These are phyloP conservation scores for Zygoascus meyerae DNA, from an alignment of 1,139 yeast genomes.

Conservation along the genomic window DNA sequence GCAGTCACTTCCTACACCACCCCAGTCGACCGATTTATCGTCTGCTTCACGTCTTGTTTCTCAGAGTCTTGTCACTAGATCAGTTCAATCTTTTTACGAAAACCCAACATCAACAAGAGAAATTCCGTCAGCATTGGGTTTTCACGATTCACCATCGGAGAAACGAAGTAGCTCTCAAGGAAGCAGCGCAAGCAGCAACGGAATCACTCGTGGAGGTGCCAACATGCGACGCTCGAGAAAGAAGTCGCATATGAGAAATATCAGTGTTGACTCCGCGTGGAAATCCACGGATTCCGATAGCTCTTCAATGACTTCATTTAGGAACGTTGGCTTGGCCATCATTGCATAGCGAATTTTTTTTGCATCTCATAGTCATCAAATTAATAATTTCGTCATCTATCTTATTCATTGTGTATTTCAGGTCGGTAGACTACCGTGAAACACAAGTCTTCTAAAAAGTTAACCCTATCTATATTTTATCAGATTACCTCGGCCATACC, in stretches of 20 bases:
- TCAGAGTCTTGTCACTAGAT: slow-evolving; percentile 1
- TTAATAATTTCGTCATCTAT: not conserved
- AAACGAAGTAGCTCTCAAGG: slow-evolving; percentile 1
- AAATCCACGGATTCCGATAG: slow-evolving; percentile 8
- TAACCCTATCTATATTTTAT: not conserved
- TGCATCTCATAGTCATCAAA: not conserved
- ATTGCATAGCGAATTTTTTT: not conserved
- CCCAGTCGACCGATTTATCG: not conserved
- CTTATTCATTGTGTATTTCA: not conserved
- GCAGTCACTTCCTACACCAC: not conserved
- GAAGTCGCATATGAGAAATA: slow-evolving; percentile 9
- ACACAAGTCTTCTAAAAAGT: too few species aligned
- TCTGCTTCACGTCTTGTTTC: not conserved
- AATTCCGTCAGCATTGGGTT: slow-evolving; percentile 6
- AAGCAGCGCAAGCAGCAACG: slow-evolving; percentile 5
- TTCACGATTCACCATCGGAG: not conserved
- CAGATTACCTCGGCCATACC: not conserved
- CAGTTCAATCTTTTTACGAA: not conserved
- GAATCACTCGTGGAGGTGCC: slow-evolving; percentile 17
- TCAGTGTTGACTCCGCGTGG: slow-evolving; percentile 12
- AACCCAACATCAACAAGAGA: not conserved
- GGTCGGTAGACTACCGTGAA: too few species aligned
- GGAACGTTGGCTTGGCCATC: slow-evolving; percentile 5
- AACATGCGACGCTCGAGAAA: slow-evolving; percentile 19
- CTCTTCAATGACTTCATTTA: slow-evolving; percentile 6